phyloP scores from a whole-genome alignment of 164 flowering plant genomes.

The Stephania yunnanensis region DNA sequence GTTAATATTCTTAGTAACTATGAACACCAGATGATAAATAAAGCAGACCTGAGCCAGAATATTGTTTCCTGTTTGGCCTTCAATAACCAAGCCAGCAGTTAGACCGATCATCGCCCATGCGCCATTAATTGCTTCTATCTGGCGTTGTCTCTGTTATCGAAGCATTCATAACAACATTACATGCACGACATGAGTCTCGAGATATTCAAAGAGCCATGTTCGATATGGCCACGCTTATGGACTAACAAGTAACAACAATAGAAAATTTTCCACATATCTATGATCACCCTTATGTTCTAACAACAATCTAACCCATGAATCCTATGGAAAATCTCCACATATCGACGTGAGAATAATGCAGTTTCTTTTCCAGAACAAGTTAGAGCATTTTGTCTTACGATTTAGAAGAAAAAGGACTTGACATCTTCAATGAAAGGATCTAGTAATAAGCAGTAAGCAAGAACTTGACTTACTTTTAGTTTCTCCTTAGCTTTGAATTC shows the following conservation, averaged over 20 bases:
- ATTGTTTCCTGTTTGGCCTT: slow-evolving; percentile 70
- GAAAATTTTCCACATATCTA: too few relatives aligned
- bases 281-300: too few relatives aligned
- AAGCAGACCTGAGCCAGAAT: slow-evolving; percentile 57
- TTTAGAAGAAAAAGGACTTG: not conserved
- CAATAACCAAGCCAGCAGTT: slow-evolving; percentile 75
- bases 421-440: not conserved
- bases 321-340: not conserved
- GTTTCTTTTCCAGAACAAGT: not conserved
- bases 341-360: not conserved
- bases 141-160: slow-evolving; percentile 48
- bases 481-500: slow-evolving; percentile 62
- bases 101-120: slow-evolving; percentile 98
- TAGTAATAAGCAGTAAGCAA: not conserved
- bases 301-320: too few relatives aligned
- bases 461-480: slow-evolving; percentile 38
- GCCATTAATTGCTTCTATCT: slow-evolving; percentile 92
- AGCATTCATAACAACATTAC: not conserved
- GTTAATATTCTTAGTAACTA: not conserved
- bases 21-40: not conserved
- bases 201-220: not conserved
- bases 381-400: not conserved
- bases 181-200: not conserved
- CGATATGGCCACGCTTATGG: not conserved
- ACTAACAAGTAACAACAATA: not conserved